Conservation (phyloP, 2,329 filamentous ascomycete species). For the Chlorencoelia australis region DNA sequence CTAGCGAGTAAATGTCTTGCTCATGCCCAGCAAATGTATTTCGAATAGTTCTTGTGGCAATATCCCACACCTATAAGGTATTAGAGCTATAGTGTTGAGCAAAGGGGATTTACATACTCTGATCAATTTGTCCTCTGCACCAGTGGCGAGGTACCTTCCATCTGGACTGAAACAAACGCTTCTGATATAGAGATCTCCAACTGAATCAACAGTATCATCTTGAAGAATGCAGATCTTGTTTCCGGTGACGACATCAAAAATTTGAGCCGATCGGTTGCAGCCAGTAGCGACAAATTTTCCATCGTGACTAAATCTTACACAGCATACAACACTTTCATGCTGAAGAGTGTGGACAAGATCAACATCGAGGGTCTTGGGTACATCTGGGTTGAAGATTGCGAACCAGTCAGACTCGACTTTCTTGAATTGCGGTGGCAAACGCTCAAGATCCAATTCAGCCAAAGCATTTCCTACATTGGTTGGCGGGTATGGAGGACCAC, state of each 20-base stretch:
- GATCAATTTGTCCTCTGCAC: slow-evolving; percentile 95
- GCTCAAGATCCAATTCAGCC: slow-evolving; percentile 78
- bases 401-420: slow-evolving; percentile 90
- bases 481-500: slow-evolving; percentile 7
- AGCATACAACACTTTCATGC: slow-evolving; percentile 96
- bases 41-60: slow-evolving; percentile 69
- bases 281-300: slow-evolving; percentile 94
- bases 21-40: slow-evolving; percentile 95
- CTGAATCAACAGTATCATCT: slow-evolving; percentile 77
- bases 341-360: slow-evolving; percentile 86
- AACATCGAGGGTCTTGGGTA: slow-evolving; percentile 83
- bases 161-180: slow-evolving; percentile 99
- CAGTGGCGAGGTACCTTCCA: slow-evolving; percentile 85
- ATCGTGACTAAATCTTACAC: slow-evolving; percentile 91
- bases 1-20: slow-evolving; percentile 94
- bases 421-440: slow-evolving; percentile 77
- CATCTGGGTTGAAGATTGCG: slow-evolving; percentile 88
- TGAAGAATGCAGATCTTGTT: slow-evolving; percentile 83
- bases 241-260: slow-evolving; percentile 84
- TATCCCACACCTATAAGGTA: slow-evolving; percentile 79
- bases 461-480: slow-evolving; percentile 59
- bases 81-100: slow-evolving; percentile 10
- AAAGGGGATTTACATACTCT: slow-evolving; percentile 49
- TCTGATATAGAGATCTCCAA: slow-evolving; percentile 89
- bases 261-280: slow-evolving; percentile 98